These are phyloP conservation scores for Sarocladium oryzae DNA, from an alignment of 2,329 filamentous ascomycete species.

Conservation along the genomic window DNA sequence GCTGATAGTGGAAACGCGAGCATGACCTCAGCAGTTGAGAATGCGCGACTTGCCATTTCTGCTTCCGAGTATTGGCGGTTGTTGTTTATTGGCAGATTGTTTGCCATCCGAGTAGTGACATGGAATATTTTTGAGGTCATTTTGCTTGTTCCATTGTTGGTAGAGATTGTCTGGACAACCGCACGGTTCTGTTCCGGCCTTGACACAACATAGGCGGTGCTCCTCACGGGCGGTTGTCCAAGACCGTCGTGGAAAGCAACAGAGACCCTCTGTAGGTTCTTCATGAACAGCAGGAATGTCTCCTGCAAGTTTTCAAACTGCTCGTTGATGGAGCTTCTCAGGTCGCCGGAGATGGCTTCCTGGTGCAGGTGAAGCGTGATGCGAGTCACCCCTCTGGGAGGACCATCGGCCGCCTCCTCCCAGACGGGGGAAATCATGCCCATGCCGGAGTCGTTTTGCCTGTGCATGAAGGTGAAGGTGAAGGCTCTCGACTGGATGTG, in stretches of 20 bases:
- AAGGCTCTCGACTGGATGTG: constrained; percentile 37
- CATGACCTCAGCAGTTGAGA: constrained; percentile 28
- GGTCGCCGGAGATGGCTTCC: constrained; percentile 14
- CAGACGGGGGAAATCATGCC: constrained; percentile 44
- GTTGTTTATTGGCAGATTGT: constrained; percentile 25
- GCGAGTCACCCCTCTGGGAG: constrained; percentile 21
- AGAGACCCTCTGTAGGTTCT: constrained; percentile 19
- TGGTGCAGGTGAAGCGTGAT: constrained; percentile 32
- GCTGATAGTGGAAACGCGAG: constrained; percentile 39
- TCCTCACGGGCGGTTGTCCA: background rate
- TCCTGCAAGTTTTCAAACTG: constrained; percentile 33
- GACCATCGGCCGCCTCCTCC: constrained; percentile 20
- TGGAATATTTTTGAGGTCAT: constrained; percentile 19
- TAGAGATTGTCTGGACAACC: background rate
- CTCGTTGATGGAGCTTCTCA: constrained; percentile 19
- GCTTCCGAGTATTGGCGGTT: constrained; percentile 24
- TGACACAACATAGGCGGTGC: background rate
- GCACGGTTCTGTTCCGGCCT: background rate
- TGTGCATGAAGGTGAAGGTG: constrained; percentile 37
- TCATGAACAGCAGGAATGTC: constrained; percentile 35
- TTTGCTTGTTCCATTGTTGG: background rate
- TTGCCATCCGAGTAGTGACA: constrained; percentile 21
- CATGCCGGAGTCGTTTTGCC: constrained; percentile 34
- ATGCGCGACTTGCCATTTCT: constrained; percentile 17
- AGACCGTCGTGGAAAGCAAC: background rate